phyloP scores from a whole-genome alignment of 495 filamentous ascomycete genomes.

The Aspergillus biplanus region DNA sequence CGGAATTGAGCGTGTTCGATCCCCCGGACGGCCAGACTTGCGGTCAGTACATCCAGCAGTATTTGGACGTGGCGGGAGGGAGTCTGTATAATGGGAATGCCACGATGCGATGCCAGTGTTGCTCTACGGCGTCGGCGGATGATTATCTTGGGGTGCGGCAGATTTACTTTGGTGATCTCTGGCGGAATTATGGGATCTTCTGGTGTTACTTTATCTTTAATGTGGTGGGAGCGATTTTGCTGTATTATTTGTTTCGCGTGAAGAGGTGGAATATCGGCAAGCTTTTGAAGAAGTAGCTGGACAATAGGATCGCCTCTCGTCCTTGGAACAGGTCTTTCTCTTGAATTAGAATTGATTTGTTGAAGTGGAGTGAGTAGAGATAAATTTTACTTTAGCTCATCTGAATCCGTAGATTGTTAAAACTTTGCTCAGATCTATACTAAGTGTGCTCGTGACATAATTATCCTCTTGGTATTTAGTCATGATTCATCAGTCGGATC shows the following conservation, averaged over 20 bases:
- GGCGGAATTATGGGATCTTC: constrained; percentile 67
- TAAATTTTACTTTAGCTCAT: too few species aligned
- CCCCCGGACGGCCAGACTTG: constrained; percentile 55
- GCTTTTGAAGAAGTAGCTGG: too few species aligned
- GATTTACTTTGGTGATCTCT: constrained; percentile 59
- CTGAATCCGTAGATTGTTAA: too few species aligned
- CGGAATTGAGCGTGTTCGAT: constrained; percentile 57
- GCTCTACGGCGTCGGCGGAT: constrained; percentile 59
- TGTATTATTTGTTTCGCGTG: neutral
- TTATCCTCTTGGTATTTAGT: too few species aligned
- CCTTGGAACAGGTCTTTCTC: too few species aligned
- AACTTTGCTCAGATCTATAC: too few species aligned
- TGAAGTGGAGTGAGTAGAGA: too few species aligned
- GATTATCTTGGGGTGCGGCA: constrained; percentile 54
- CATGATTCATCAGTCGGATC: too few species aligned
- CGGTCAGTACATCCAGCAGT: constrained; percentile 43
- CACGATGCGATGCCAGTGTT: constrained; percentile 62
- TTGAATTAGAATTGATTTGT: too few species aligned
- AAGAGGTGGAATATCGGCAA: neutral
- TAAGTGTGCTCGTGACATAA: too few species aligned
- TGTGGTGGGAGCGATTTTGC: neutral
- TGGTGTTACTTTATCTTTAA: constrained; percentile 71
- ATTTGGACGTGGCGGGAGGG: constrained; percentile 33
- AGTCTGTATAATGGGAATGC: constrained; percentile 45
- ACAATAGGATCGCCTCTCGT: too few species aligned